Conservation (phyloP, 2,329 filamentous ascomycete species). For the Exophiala bonariae region DNA sequence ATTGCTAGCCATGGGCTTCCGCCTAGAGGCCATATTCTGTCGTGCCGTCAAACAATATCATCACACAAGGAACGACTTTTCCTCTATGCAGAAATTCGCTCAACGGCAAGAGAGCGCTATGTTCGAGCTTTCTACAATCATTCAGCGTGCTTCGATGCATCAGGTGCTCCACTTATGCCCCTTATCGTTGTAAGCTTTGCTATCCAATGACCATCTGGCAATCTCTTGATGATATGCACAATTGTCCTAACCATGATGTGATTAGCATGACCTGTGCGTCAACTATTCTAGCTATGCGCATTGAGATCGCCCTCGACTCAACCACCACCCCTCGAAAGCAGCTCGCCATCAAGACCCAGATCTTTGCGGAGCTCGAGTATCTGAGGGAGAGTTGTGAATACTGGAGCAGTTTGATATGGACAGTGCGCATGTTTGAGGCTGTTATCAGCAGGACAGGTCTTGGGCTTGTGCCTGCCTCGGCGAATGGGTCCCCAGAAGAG, state of each 20-base stretch:
- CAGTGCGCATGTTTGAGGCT: slow-evolving; percentile 7
- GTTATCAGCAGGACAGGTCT: slow-evolving; percentile 2
- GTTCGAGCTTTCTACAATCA: slow-evolving; percentile 8
- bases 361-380: slow-evolving; percentile 6
- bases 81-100: background rate
- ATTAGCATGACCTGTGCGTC: slow-evolving; percentile 7
- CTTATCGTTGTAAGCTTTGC: slow-evolving; percentile 1
- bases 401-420: slow-evolving; percentile 9
- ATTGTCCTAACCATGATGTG: background rate
- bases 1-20: slow-evolving; percentile 4
- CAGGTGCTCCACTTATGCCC: slow-evolving; percentile 5
- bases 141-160: slow-evolving; percentile 6
- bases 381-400: slow-evolving; percentile 8
- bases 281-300: slow-evolving; percentile 6
- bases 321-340: slow-evolving; percentile 2
- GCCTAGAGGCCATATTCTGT: slow-evolving; percentile 3
- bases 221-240: too few relatives aligned
- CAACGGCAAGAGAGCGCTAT: slow-evolving; percentile 5
- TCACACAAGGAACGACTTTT: background rate
- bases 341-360: slow-evolving; percentile 6
- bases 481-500: background rate
- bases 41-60: background rate
- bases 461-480: background rate
- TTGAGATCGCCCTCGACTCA: slow-evolving; percentile 9
- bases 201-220: too few relatives aligned